These are phyloP conservation scores for Rhizopogon rudus DNA, from an alignment of 768 basidiomycete species.

Conservation along the genomic window DNA sequence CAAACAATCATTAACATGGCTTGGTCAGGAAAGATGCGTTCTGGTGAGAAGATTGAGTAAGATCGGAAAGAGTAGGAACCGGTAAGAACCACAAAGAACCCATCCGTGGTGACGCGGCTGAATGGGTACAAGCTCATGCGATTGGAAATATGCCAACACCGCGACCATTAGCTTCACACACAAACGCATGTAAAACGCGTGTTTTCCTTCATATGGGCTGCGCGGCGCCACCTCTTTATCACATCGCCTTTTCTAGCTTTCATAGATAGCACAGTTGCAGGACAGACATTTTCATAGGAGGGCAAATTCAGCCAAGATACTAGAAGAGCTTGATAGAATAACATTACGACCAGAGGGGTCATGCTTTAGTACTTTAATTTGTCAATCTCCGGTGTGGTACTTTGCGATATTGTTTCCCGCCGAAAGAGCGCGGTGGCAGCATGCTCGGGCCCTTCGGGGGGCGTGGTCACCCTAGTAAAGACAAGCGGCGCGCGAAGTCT, in stretches of 20 bases:
- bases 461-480: background rate
- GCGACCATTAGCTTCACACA: conserved; percentile 19
- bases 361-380: background rate
- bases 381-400: background rate
- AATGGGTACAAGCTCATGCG: conserved; percentile 19
- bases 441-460: background rate
- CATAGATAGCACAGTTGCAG: conserved; percentile 2
- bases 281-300: background rate
- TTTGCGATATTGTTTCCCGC: background rate
- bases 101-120: conserved; percentile 9
- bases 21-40: conserved; percentile 6
- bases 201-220: conserved; percentile 27
- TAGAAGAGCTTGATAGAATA: background rate
- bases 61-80: conserved; percentile 11
- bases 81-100: conserved; percentile 2
- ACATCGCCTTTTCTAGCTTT: background rate
- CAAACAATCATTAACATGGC: conserved; percentile 1
- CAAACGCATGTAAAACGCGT: conserved; percentile 30
- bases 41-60: conserved; percentile 24
- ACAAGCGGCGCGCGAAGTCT: conserved; percentile 1
- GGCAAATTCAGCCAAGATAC: background rate
- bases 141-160: conserved; percentile 25
- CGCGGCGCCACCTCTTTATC: conserved; percentile 12
- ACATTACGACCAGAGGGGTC: background rate
- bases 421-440: background rate